Base-by-base conservation (phyloP, 176 grass and related monocot species). In the Puccinellia tenuiflora region DNA sequence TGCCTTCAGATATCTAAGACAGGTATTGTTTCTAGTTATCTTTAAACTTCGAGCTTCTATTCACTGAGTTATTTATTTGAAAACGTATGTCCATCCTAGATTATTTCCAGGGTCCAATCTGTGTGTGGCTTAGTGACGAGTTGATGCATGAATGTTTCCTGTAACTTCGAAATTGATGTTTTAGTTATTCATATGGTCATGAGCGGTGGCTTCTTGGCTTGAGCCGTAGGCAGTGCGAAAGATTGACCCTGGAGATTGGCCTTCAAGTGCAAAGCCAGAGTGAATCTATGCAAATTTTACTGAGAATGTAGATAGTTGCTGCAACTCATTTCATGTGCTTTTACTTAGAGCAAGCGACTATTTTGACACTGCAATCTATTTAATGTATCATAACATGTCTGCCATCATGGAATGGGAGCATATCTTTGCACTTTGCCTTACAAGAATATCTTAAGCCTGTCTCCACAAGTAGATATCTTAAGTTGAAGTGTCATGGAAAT, bases 1-100 rank as follows among this genome's bases (percentile, higher is more conserved):
- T 90, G 88, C 38, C 84, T 90, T 65, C 73, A 82, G 46, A 31
- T 86, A 73, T 79, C 67, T 31, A 2, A 67, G 26, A 7, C 71
- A 35, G 88, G 88, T 90, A 86, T 83, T 74, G 22, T 60, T 54
- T 21, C 25, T 55, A 25, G 15, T 83, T 73, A 21, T 73, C 10
- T 16, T 39, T 13, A 17, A 26, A 86, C 17, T 75, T 67, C 11
- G 55, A 39, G 7, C 63, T 40, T 61, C 2, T 72, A 64, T 38
- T 30, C 13, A 70, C 71, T 31, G 15, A 47, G 5, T 22, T 33
- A 22, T 3, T 28, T 18, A 16, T 67, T 86, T 29, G 21, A 67
- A 20, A 48, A 31, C n/a, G 25, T 82, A 34, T 25, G 4, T 20
- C 7, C 16, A 33, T 74, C 45, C 9, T 77, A 42, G 16, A 55